Conservation (phyloP, 2,329 filamentous ascomycete species). For the Cryphonectria nitschkei region DNA sequence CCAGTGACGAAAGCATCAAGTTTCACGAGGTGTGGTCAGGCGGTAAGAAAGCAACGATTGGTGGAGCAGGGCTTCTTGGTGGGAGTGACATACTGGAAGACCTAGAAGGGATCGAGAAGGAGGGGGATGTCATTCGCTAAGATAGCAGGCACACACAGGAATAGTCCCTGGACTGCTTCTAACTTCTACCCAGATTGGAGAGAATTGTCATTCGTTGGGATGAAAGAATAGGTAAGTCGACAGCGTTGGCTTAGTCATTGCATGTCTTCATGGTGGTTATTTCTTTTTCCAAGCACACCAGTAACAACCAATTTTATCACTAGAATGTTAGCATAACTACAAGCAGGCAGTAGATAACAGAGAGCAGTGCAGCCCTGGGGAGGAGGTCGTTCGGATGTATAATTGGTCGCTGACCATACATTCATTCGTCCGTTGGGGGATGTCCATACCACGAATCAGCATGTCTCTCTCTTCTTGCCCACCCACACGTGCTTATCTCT, state of each 20-base stretch:
- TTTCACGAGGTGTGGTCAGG: conserved; percentile 95
- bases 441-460: conserved; percentile 28
- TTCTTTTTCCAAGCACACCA: not conserved
- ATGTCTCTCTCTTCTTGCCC: conserved; percentile 23
- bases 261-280: not conserved
- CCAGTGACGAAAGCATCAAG: conserved; percentile 89
- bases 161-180: not conserved
- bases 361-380: conserved; percentile 22
- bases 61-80: conserved; percentile 66
- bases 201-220: conserved; percentile 39
- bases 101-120: conserved; percentile 77
- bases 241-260: conserved; percentile 21
- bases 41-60: conserved; percentile 55
- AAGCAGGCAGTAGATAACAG: conserved; percentile 13
- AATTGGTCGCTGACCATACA: conserved; percentile 8
- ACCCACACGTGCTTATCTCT: not conserved
- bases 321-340: conserved; percentile 24
- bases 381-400: conserved; percentile 18
- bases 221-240: conserved; percentile 26
- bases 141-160: conserved; percentile 28
- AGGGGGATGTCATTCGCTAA: conserved; percentile 72
- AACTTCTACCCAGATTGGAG: not conserved
- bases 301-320: conserved; percentile 14
- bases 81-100: conserved; percentile 86
- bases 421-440: conserved; percentile 16